Conservation (phyloP, 169 alveolate genomes). For the Plasmodium relictum region DNA sequence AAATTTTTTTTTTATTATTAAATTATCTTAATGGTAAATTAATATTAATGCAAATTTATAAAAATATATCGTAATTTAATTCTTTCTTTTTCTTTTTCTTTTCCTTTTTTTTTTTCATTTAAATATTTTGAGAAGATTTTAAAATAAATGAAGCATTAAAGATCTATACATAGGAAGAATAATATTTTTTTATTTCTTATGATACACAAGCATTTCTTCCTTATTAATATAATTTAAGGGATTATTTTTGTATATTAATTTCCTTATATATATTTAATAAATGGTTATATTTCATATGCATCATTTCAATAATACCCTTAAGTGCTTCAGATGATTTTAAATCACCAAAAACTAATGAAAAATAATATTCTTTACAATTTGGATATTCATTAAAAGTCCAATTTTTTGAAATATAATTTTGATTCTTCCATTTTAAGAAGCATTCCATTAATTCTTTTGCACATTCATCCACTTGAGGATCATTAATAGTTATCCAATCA, state of each 20-base stretch:
- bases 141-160: too few relatives aligned
- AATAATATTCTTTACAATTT: conserved; percentile 68
- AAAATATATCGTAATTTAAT: too few relatives aligned
- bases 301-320: conserved; percentile 74
- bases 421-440: conserved; percentile 74
- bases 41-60: too few relatives aligned
- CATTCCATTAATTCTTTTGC: conserved; percentile 77
- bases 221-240: conserved; percentile 12
- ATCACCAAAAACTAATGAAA: conserved; percentile 74
- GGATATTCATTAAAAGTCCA: conserved; percentile 75
- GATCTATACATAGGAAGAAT: neutral
- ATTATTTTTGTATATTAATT: conserved; percentile 10
- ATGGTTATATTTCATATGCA: conserved; percentile 77
- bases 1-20: too few relatives aligned
- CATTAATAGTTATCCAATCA: conserved; percentile 76
- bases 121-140: too few relatives aligned
- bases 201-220: too few relatives aligned
- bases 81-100: too few relatives aligned
- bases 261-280: conserved; percentile 61
- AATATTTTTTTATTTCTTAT: neutral
- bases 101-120: too few relatives aligned
- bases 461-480: conserved; percentile 77
- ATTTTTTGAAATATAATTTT: conserved; percentile 71
- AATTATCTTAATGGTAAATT: too few relatives aligned
- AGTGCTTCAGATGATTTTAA: conserved; percentile 67